Conservation (phyloP, 1,284 basidiomycete genomes). For the Pascua sp. region DNA sequence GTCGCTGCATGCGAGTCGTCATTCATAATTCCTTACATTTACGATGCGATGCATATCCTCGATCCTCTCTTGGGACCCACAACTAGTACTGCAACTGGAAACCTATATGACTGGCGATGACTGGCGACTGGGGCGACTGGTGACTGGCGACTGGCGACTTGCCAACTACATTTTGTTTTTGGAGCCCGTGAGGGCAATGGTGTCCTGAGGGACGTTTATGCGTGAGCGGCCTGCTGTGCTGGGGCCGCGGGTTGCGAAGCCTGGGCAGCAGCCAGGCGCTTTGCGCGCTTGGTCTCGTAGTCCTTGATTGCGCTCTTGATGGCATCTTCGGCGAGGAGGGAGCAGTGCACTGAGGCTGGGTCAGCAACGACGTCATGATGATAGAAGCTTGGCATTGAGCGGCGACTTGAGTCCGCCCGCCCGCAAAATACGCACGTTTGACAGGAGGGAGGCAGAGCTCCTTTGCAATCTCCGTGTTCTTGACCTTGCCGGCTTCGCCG, state of each 20-base stretch:
- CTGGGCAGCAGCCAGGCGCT: conserved; percentile 30
- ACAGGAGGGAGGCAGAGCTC: conserved; percentile 93
- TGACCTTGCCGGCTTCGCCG: conserved; percentile 92
- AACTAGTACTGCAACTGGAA: no score
- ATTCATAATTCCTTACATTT: no score
- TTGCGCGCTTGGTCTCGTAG: conserved; percentile 74
- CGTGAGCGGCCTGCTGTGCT: conserved; percentile 9
- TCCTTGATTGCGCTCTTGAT: conserved; percentile 91
- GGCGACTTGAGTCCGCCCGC: neutral
- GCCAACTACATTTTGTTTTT: neutral
- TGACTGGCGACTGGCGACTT: no score
- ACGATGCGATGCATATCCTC: no score
- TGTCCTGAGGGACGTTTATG: conserved; percentile 1
- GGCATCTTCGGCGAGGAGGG: conserved; percentile 96
- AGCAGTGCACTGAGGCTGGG: conserved; percentile 51
- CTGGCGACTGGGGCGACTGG: no score
- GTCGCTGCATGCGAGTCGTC: no score
- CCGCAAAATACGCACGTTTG: conserved; percentile 69
- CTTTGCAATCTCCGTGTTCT: conserved; percentile 99
- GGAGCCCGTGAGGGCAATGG: neutral
- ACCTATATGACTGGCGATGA: no score
- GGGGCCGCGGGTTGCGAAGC: conserved; percentile 1
- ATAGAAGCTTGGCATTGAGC: neutral
- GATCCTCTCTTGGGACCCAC: no score
- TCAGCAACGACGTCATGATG: conserved; percentile 2